Evolutionary conservation across 495 filamentous ascomycete species (phyloP).

Genomic region (Aspergillus avenaceus): DNA sequence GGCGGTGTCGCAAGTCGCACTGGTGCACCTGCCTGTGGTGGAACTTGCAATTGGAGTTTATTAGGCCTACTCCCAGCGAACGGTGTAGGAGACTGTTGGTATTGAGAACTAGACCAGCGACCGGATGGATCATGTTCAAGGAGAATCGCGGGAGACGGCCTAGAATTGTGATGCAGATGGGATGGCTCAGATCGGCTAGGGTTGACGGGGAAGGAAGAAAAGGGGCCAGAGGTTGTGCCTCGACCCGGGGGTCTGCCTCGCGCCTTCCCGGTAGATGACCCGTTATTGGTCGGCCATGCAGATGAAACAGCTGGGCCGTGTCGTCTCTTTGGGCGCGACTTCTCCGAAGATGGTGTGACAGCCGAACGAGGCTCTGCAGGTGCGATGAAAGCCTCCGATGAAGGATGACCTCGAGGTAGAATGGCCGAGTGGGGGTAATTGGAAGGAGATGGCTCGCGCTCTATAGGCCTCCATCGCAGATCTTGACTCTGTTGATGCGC

Average conservation of each 20-base stretch:
- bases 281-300: slow-evolving; percentile 76
- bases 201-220: slow-evolving; percentile 81
- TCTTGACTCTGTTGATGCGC: slow-evolving; percentile 33
- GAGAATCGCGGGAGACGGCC: slow-evolving; percentile 22
- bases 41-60: slow-evolving; percentile 76
- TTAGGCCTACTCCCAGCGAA: slow-evolving; percentile 28
- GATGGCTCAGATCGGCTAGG: slow-evolving; percentile 42
- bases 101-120: slow-evolving; percentile 16
- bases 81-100: slow-evolving; percentile 29
- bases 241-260: slow-evolving; percentile 83
- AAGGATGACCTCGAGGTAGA: slow-evolving; percentile 53
- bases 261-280: slow-evolving; percentile 65
- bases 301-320: slow-evolving; percentile 94
- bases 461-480: slow-evolving; percentile 44
- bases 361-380: slow-evolving; percentile 65
- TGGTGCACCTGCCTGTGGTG: slow-evolving; percentile 65
- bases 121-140: slow-evolving; percentile 23
- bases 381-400: slow-evolving; percentile 40
- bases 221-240: slow-evolving; percentile 69
- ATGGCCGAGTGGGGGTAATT: slow-evolving; percentile 81
- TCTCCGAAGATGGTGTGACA: slow-evolving; percentile 56
- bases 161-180: slow-evolving; percentile 24
- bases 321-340: slow-evolving; percentile 59
- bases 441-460: slow-evolving; percentile 55
- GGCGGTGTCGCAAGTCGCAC: slow-evolving; percentile 78